phyloP scores from a whole-genome alignment of 108 stramenopile species.

The Nannochloropsis gaditana region DNA sequence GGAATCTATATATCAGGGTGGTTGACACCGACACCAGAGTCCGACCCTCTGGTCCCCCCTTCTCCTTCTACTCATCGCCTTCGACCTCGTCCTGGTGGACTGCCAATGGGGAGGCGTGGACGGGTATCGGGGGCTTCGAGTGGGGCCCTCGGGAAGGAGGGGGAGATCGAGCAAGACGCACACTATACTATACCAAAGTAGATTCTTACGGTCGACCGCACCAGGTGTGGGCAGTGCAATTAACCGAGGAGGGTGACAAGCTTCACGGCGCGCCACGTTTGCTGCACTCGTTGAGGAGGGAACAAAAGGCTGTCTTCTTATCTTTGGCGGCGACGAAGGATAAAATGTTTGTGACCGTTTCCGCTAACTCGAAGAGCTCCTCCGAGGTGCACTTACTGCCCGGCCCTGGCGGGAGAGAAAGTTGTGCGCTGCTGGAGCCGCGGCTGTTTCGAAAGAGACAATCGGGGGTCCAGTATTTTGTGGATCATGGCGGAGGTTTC shows the following conservation, averaged over 20 bases:
- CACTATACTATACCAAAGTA: slow-evolving; percentile 4
- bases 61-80: not conserved
- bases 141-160: not conserved
- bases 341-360: slow-evolving; percentile 27
- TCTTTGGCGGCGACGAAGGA: slow-evolving; percentile 40
- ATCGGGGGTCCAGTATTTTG: slow-evolving; percentile 38
- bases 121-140: not conserved
- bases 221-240: not conserved
- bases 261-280: not conserved
- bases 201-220: not conserved
- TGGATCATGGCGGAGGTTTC: slow-evolving; percentile 33
- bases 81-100: not conserved
- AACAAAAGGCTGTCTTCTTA: slow-evolving; percentile 31
- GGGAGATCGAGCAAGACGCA: not conserved
- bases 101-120: not conserved
- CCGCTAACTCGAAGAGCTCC: slow-evolving; percentile 40
- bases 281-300: slow-evolving; percentile 18
- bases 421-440: not conserved
- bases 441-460: slow-evolving; percentile 25
- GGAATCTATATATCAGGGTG: not conserved
- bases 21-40: not conserved
- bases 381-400: slow-evolving; percentile 38
- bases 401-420: not conserved
- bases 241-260: not conserved
- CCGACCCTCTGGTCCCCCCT: not conserved